Evolutionary conservation across 805 yeast species (phyloP), one percentile per base, ranked within the genome.

Genomic region (Wickerhamiella occidentalis): DNA sequence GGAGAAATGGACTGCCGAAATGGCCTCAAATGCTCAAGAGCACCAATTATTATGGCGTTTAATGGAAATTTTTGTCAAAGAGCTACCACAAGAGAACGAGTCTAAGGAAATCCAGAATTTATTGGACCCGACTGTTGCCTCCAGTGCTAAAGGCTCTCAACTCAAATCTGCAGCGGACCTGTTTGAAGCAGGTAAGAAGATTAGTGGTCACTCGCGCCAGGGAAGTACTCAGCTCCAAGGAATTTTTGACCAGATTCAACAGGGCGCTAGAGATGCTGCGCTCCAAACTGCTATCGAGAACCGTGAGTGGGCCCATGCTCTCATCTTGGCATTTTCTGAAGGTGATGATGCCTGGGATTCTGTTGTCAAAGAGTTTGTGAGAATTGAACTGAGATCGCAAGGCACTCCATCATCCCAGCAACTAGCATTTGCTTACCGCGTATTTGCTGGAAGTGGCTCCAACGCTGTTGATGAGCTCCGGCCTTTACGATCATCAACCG

Each of bases 231-330:
- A 56, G 54, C 9, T 73, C 50, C 35, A 58, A 47, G 56, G 60
- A 38, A 52, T 70, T 52, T 57, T 64, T 57, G 54, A 63, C 55
- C 61, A 69, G 40, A 66, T 79, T 36, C 79, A 78, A 55, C 64
- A 67, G 4, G 96, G 96, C 1, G 72, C 80, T 50, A 75, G 79
- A 21, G 77, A 75, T 12, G 74, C 71, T 4, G 96, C 95, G 0
- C 64, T 87, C 44, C 69, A 73, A 21, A 67, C 71, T 49, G 79
- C 92, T 1, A 61, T 87, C 17, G 68, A 73, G 1, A 74, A 76
- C 48, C 74, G 77, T 8, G 84, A 85, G 55, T 88, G 85, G 82
- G 79, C 90, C 0, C 69, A 87, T 63, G 82, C 95, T 0, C 64
- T 90, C 49, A 61, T 86, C 26, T 68, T 88, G 45, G 79, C 94